Evolutionary conservation across 306 rosid genomes (phyloP).

Genomic region (Acacia crassicarpa): DNA sequence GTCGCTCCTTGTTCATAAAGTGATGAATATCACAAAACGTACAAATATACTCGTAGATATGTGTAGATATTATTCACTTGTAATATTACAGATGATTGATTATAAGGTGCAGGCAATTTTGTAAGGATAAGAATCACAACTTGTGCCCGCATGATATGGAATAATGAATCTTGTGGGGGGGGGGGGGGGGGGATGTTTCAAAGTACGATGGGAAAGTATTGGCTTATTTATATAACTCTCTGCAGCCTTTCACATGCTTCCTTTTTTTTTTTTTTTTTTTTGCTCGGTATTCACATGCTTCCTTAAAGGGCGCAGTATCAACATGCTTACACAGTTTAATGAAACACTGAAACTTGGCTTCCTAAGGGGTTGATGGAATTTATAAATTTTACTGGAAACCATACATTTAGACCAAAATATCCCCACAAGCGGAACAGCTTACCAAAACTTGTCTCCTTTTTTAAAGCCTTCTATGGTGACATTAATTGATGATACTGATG

Average conservation of each 20-base stretch:
- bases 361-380: neutral
- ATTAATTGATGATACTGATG: too few species aligned
- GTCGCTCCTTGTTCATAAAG: constrained; percentile 48
- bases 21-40: constrained; percentile 35
- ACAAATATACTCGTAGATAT: constrained; percentile 48
- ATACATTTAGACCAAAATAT: neutral
- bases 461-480: too few species aligned
- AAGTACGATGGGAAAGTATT: constrained; percentile 40
- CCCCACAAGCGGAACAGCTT: too few species aligned
- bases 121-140: constrained; percentile 38
- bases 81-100: constrained; percentile 54
- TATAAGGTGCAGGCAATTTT: constrained; percentile 49
- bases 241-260: constrained; percentile 20
- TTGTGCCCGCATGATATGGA: constrained; percentile 45
- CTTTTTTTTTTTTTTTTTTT: too few species aligned
- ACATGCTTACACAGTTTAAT: neutral
- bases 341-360: neutral
- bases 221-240: constrained; percentile 29
- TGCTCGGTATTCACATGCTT: constrained; percentile 10
- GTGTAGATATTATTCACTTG: constrained; percentile 42
- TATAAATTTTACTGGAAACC: neutral
- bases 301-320: neutral
- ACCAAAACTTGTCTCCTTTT: too few species aligned
- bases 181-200: constrained; percentile 27
- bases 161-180: constrained; percentile 45